Evolutionary conservation across 2,329 filamentous ascomycete genomes (phyloP).

Genomic region (Metarhizium anisopliae): DNA sequence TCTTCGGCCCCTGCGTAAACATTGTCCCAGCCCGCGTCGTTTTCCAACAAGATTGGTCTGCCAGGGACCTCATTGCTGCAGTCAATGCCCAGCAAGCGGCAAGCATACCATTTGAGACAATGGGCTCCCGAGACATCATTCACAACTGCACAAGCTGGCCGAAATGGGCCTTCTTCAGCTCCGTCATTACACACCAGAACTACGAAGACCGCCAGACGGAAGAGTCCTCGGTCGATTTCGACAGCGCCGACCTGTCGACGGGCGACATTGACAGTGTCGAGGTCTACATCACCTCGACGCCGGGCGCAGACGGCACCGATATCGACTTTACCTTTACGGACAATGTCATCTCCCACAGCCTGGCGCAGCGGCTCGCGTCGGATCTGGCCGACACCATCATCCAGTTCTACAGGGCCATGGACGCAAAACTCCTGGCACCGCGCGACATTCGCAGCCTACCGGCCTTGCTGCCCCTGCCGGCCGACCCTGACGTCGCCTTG

Average conservation of each 20-base stretch:
- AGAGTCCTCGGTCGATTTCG: not conserved
- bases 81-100: not conserved
- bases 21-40: not conserved
- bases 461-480: not conserved
- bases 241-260: constrained; percentile 3
- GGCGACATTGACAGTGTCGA: constrained; percentile 3
- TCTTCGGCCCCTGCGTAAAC: constrained; percentile 2
- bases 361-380: not conserved
- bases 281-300: constrained; percentile 3
- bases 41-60: not conserved
- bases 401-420: not conserved
- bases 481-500: not conserved
- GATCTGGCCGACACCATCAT: not conserved
- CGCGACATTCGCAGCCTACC: not conserved
- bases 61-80: not conserved
- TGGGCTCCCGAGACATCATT: constrained; percentile 1
- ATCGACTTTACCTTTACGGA: constrained; percentile 1
- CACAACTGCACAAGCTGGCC: constrained; percentile 3
- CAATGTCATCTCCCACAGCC: not conserved
- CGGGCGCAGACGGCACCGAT: not conserved
- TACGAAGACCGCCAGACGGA: not conserved
- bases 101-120: not conserved
- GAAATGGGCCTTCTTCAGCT: constrained; percentile 1
- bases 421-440: not conserved
- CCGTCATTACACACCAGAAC: constrained; percentile 2